Conservation (phyloP, 345 rosid genomes). For the Kernera saxatilis region DNA sequence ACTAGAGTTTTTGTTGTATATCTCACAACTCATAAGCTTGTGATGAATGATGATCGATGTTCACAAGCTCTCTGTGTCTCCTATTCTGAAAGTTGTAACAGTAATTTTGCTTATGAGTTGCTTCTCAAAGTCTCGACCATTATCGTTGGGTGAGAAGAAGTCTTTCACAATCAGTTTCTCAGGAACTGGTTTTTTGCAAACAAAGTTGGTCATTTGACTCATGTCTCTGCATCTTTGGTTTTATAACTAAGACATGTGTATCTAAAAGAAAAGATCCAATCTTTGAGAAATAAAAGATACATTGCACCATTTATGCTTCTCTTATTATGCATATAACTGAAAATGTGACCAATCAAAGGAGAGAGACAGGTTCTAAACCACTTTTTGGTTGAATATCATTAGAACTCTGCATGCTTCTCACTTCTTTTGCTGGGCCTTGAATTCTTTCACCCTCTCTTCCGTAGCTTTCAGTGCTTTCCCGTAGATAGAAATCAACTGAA, state of each 20-base stretch:
- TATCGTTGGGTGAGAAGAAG: neutral
- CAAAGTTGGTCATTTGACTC: neutral
- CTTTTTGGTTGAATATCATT: conserved; percentile 35
- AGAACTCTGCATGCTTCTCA: neutral
- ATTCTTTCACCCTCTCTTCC: too few relatives aligned
- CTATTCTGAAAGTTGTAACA: too few relatives aligned
- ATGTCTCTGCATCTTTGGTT: neutral
- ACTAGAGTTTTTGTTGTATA: neutral
- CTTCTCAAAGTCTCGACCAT: too few relatives aligned
- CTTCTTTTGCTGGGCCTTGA: too few relatives aligned
- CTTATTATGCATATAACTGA: neutral
- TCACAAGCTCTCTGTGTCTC: too few relatives aligned
- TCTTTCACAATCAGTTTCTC: neutral
- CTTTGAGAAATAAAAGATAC: neutral
- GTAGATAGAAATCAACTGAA: too few relatives aligned
- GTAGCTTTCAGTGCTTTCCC: too few relatives aligned
- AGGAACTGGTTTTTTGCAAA: neutral
- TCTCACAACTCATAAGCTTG: too few relatives aligned
- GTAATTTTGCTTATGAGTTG: too few relatives aligned
- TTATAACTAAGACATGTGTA: neutral
- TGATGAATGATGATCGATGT: too few relatives aligned
- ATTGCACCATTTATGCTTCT: neutral
- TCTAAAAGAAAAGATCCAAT: neutral
- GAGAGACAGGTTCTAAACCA: neutral
- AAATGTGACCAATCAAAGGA: neutral